Percentiles rank a stretch among this genome's conserved stretches.
These are phyloP conservation scores for Wickerhamomyces tratensis DNA, from an alignment of 805 yeast genomes.

Conservation along the genomic window DNA sequence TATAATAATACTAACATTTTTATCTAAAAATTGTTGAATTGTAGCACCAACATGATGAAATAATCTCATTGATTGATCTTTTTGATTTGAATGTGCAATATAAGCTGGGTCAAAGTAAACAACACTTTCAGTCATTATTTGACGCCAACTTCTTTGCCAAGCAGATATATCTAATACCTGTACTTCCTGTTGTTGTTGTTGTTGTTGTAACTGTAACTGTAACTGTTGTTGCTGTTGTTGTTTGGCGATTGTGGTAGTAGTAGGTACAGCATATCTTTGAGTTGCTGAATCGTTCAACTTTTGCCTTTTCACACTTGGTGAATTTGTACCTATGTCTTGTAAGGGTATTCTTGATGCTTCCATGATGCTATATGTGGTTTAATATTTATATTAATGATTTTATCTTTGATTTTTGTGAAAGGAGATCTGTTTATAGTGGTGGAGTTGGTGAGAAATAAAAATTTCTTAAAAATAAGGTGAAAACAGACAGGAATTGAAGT, in stretches of 20 bases:
- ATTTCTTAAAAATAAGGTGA: too few species aligned
- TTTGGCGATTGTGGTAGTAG: not conserved
- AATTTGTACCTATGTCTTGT: constrained; percentile 16
- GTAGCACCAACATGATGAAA: constrained; percentile 37
- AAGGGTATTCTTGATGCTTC: constrained; percentile 12
- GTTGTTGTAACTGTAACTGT: not conserved
- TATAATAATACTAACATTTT: constrained; percentile 61
- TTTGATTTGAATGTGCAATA: constrained; percentile 20
- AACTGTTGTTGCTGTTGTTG: constrained; percentile 1
- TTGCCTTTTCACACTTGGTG: constrained; percentile 19
- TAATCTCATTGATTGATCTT: constrained; percentile 22
- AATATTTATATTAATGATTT: too few species aligned
- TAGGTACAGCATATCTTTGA: too few species aligned
- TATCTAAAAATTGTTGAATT: constrained; percentile 49
- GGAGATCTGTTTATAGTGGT: too few species aligned
- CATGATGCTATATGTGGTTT: constrained; percentile 3
- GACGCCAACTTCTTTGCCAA: constrained; percentile 56
- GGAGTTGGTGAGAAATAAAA: too few species aligned
- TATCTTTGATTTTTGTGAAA: too few species aligned
- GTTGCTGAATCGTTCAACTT: constrained; percentile 4
- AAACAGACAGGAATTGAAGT: too few species aligned
- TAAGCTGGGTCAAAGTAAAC: constrained; percentile 40
- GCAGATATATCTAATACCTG: constrained; percentile 28
- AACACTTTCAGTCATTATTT: constrained; percentile 43
- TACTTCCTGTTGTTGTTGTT: not conserved